These are phyloP conservation scores for Colletotrichum magnum DNA, from an alignment of 2,329 filamentous ascomycete genomes.

Conservation along the genomic window DNA sequence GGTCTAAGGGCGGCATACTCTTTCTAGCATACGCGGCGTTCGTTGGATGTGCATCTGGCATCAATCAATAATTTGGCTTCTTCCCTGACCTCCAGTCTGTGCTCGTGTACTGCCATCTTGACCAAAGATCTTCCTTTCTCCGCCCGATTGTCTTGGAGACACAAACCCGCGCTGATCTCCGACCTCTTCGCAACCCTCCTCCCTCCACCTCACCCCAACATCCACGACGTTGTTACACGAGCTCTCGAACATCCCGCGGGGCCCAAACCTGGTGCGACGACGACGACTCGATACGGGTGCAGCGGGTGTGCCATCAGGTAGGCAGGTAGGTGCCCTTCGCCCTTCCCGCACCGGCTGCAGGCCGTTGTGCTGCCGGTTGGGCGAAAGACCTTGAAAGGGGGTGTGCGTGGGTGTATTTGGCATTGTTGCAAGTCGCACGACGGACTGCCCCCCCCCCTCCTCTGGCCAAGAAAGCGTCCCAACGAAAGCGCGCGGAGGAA, in stretches of 20 bases:
- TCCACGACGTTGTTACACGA: background rate
- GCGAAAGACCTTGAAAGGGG: background rate
- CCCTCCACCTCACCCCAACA: background rate
- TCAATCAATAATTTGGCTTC: background rate
- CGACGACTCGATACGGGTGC: constrained; percentile 22
- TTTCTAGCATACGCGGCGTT: constrained; percentile 26
- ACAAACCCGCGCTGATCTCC: constrained; percentile 8
- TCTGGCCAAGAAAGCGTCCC: background rate
- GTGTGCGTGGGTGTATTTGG: background rate
- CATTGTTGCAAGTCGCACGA: background rate
- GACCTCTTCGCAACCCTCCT: background rate
- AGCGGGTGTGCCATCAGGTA: background rate
- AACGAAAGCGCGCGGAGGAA: background rate
- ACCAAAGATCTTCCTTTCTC: background rate
- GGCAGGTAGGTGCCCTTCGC: background rate
- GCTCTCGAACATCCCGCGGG: constrained; percentile 12
- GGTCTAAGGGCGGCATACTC: background rate
- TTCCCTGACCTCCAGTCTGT: background rate
- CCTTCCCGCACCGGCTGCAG: constrained; percentile 8
- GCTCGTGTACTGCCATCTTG: background rate
- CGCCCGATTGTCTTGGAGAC: background rate
- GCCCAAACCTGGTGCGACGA: constrained; percentile 21
- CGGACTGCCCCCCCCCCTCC: too few relatives aligned
- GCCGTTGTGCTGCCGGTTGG: constrained; percentile 9
- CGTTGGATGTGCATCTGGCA: background rate